Base-by-base conservation (phyloP, 352 stramenopile genomes). In the Phytophthora lateralis region DNA sequence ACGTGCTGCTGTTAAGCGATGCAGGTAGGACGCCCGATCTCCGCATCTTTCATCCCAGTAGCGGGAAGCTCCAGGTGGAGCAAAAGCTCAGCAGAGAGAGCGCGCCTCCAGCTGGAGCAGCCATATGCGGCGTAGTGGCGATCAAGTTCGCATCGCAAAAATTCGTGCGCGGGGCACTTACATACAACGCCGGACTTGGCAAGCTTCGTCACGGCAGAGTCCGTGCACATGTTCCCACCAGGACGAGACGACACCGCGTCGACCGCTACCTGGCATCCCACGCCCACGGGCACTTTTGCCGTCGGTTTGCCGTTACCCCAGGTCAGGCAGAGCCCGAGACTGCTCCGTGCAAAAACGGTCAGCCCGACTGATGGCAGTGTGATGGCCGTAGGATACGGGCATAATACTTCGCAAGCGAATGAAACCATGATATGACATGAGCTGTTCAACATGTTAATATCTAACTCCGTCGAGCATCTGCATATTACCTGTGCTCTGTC, bases 371-470 rank as follows among this genome's bases (percentile, higher is more conserved):
- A 61, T 64, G 56, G 50, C 49, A 46, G 37, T 64, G 46, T 64
- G 59, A 66, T 66, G 59, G 59, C 59, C 51, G 59, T 66, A 62
- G 51, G 51, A 66, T 66, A 66, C 51, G 43, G 59, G 43, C 59
- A 8, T 24, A 52, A 66, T 52, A 55, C 54, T 17, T 9, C 6
- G 4, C 0, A 35, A 50, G 4, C 35, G 45, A 39, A 38, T 69
- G 4, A 6, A 54, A 17, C 47, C 39, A 2, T 4, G 1, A 5
- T 38, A 41, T 1, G 35, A 21, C 7, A 56, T 65, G 0, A 14
- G 3, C 7, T 5, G 27, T 32, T 32, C 11, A 11, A 11, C 27
- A 32, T 11, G 2, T 2, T 12, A 27, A 15, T 26, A 14, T 14
- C 6, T 15, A 8, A 32, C 6, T n/a, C 11, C 15, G 14, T 20